These are phyloP conservation scores for Xylariomycetidae sp. DNA, from an alignment of 2,329 filamentous ascomycete species.

Conservation along the genomic window DNA sequence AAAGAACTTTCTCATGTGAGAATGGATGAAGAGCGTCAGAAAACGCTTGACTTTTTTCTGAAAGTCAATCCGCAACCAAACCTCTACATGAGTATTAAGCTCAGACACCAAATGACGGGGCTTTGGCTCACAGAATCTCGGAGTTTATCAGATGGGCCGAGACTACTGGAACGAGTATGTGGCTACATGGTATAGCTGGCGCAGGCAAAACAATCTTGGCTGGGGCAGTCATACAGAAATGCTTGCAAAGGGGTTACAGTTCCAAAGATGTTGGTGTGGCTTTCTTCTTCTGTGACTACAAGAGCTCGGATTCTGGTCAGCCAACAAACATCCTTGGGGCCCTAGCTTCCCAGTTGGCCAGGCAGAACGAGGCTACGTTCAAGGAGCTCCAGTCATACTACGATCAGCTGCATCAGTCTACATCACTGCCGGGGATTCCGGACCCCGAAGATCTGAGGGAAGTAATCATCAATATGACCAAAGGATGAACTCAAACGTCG, in stretches of 20 bases:
- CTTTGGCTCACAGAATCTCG: conserved; percentile 13
- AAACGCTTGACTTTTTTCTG: conserved; percentile 16
- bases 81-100: conserved; percentile 13
- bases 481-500: conserved; percentile 12
- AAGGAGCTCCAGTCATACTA: conserved; percentile 13
- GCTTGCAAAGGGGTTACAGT: conserved; percentile 6
- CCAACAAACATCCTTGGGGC: conserved; percentile 20
- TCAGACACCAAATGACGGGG: conserved; percentile 19
- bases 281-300: conserved; percentile 31
- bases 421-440: conserved; percentile 2
- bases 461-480: conserved; percentile 6
- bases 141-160: conserved; percentile 17
- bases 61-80: conserved; percentile 18
- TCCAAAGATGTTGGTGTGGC: conserved; percentile 8
- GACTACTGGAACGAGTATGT: conserved; percentile 12
- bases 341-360: conserved; percentile 24
- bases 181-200: conserved; percentile 24
- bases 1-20: conserved; percentile 14
- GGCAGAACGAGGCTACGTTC: conserved; percentile 21
- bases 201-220: conserved; percentile 25
- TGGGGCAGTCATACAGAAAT: conserved; percentile 16
- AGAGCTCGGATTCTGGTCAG: conserved; percentile 12
- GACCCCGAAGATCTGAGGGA: conserved; percentile 3
- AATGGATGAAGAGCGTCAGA: conserved; percentile 7
- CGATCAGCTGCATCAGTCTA: conserved; percentile 7